Base-by-base conservation (phyloP, 106 monocot genomes). In the Apostasia ramifera region DNA sequence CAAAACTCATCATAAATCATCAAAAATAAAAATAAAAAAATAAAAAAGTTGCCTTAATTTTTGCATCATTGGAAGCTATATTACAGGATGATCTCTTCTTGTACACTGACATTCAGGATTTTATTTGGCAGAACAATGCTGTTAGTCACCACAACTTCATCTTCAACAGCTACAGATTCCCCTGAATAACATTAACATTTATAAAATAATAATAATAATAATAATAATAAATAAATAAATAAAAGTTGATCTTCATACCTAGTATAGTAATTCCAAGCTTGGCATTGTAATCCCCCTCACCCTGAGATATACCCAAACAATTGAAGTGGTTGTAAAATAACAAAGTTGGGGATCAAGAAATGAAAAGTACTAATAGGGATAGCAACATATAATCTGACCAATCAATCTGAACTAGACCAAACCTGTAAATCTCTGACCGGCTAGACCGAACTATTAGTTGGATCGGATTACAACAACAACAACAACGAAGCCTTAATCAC, bases 241-340 rank as follows among this genome's bases (percentile, higher is more conserved):
- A 44, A 2, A 1, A 48, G 43, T 5, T 12, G 2, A 65, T 45
- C 8, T 47, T 5, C 26, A 15, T 92, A 97, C 97, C 97, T 15
- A 97, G 82, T 40, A 97, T 97, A 44, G 92, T 97, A 63, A 92
- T 83, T 48, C 97, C 92, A 48, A 97, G 97, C 69, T 87, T 97
- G 51, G 81, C 53, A 71, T 85, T 80, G 75, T 89, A 83, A 70
- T 89, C 89, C 65, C 87, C 97, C 57, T 67, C 87, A 4, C 89
- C 97, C 97, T 97, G 81, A 71, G 59, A 80, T 71, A 4, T 5
- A 59, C 26, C 26, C 26, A 26, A 26, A 26, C 26, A 26, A 26
- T 26, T 26, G 26, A 26, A 26, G 26, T 26, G 0, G 26, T 0
- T 26, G 26, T 26, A 26, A 26, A 26, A 26, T 26, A 26, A 26